Evolutionary conservation across 306 rosid species (phyloP).

Genomic region (Pterocarpus macrocarpus): DNA sequence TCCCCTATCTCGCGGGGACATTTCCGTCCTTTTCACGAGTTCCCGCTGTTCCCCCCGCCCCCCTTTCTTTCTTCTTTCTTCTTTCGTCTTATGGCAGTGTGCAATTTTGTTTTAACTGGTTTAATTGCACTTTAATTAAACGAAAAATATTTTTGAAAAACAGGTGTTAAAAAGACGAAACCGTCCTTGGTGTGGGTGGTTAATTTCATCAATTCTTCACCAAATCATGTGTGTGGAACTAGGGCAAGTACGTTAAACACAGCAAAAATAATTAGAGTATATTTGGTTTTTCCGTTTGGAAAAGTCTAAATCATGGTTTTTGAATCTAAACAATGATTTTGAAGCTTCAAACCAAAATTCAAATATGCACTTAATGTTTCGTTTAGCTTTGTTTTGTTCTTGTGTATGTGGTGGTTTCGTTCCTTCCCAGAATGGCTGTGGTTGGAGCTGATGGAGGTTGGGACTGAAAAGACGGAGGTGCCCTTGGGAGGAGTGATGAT

Average conservation of each 20-base stretch:
- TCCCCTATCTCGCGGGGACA: conserved; percentile 50
- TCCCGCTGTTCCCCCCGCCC: not conserved
- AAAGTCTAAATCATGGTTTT: too few species aligned
- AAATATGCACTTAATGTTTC: too few species aligned
- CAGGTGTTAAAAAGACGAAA: conserved; percentile 11
- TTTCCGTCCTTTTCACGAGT: conserved; percentile 49
- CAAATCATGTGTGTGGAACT: not conserved
- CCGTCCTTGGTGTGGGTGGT: not conserved
- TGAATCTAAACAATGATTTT: too few species aligned
- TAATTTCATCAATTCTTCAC: too few species aligned
- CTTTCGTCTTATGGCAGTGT: conserved; percentile 4
- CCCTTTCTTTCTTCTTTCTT: not conserved
- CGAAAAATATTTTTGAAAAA: not conserved
- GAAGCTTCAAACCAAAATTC: too few species aligned
- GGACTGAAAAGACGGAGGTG: conserved; percentile 45
- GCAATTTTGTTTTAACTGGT: conserved; percentile 10
- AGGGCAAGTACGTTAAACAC: not conserved
- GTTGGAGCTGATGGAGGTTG: conserved; percentile 15
- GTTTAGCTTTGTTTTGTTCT: too few species aligned
- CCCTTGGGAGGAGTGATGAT: conserved; percentile 48
- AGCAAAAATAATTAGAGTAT: too few species aligned
- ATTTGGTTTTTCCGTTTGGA: too few species aligned
- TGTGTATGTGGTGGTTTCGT: not conserved
- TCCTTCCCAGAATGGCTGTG: conserved; percentile 36
- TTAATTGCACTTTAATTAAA: not conserved